phyloP scores from a whole-genome alignment of 2,329 filamentous ascomycete genomes.

The Hymenoscyphus fraxineus region DNA sequence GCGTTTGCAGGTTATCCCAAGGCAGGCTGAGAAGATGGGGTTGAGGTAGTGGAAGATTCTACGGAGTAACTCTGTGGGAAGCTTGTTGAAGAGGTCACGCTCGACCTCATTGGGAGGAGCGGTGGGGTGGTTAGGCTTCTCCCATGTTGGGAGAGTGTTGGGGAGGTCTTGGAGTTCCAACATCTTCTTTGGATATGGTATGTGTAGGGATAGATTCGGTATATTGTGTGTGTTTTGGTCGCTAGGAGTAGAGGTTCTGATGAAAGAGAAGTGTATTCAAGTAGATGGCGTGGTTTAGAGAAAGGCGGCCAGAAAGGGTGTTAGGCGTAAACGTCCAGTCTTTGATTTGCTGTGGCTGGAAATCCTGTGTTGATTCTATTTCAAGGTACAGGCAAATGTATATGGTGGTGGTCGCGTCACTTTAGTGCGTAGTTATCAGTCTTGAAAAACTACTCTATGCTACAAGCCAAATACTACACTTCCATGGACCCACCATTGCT shows the following conservation, averaged over 20 bases:
- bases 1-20: not conserved
- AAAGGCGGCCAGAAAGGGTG: too few species aligned
- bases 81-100: not conserved
- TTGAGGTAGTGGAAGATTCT: not conserved
- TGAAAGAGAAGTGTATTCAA: too few species aligned
- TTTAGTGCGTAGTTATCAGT: too few species aligned
- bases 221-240: not conserved
- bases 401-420: too few species aligned
- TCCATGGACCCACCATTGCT: too few species aligned
- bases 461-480: too few species aligned
- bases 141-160: not conserved
- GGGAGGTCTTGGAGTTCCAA: not conserved
- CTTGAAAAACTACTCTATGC: too few species aligned
- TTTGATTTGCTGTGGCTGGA: too few species aligned
- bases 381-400: too few species aligned
- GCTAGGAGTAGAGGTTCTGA: not conserved
- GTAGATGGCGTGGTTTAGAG: too few species aligned
- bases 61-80: not conserved
- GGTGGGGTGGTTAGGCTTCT: not conserved
- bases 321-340: too few species aligned
- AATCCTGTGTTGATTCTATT: too few species aligned
- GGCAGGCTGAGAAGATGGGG: not conserved
- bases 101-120: not conserved
- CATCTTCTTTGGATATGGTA: not conserved
- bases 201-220: not conserved